Conservation (phyloP, 257 asterid species). For the Solanum peruvianum region DNA sequence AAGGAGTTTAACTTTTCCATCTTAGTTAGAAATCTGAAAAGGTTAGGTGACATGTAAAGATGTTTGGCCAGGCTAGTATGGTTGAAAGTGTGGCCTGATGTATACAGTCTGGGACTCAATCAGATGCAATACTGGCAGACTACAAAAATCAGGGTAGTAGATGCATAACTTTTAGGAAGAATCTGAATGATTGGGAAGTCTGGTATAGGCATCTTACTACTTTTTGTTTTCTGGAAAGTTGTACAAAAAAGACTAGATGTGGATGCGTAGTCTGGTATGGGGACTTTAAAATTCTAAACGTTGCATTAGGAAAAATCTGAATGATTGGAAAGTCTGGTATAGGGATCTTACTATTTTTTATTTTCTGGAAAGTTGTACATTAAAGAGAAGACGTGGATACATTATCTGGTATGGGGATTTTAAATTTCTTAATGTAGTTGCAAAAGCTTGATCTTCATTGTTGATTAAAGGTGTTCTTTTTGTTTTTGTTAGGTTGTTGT, state of each 20-base stretch:
- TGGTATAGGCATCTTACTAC: background rate
- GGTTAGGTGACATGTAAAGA: background rate
- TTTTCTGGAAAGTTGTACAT: background rate
- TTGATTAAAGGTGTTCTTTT: background rate
- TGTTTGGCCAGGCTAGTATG: background rate
- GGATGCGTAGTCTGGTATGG: background rate
- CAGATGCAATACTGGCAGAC: background rate
- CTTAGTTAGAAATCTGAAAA: background rate
- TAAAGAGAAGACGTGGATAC: background rate
- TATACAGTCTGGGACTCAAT: background rate
- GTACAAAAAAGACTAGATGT: background rate
- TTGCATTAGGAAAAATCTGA: background rate
- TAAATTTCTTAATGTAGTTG: background rate
- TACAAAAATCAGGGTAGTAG: background rate
- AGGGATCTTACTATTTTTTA: background rate
- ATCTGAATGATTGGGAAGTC: background rate
- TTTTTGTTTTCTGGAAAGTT: background rate
- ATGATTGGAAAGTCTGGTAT: background rate
- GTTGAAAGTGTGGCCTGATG: background rate
- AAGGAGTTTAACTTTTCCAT: background rate
- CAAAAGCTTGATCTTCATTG: background rate
- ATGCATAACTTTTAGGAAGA: background rate
- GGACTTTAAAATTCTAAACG: background rate
- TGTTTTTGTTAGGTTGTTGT: background rate
- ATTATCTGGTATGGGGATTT: background rate